Evolutionary conservation across 148 eudicot species (phyloP).

Genomic region (Diospyros kaki): DNA sequence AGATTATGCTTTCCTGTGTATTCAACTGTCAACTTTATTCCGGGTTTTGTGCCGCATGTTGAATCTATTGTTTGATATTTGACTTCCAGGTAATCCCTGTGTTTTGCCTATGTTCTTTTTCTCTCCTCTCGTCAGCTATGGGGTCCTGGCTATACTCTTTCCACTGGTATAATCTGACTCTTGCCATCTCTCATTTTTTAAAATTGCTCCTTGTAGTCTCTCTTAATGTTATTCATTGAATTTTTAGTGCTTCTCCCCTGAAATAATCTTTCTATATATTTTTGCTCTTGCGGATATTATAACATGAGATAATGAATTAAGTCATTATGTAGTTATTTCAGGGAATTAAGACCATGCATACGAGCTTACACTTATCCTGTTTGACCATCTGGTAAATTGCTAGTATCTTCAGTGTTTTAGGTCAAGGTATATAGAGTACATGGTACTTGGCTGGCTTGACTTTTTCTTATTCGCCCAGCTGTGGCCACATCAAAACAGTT

Average conservation of each 20-base stretch:
- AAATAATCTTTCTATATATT: background rate
- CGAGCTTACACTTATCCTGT: no score
- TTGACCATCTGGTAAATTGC: no score
- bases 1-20: background rate
- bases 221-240: background rate
- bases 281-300: no score
- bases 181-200: background rate
- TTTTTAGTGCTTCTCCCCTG: no score
- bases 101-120: constrained; percentile 71
- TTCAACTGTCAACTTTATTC: background rate
- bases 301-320: no score
- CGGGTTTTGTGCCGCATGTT: background rate
- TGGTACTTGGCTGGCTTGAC: no score
- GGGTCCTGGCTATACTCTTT: constrained; percentile 83
- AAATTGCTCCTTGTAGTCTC: background rate
- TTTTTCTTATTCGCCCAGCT: background rate
- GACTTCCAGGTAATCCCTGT: constrained; percentile 78
- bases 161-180: constrained; percentile 62
- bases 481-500: no score
- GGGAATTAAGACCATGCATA: no score
- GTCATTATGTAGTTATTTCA: no score
- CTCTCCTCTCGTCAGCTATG: constrained; percentile 86
- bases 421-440: no score
- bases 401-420: no score
- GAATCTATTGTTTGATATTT: constrained; percentile 7